A percentile compares a stretch with the other conserved stretches of the same genome.
These are phyloP conservation scores for Chalciporus pseudorubinellus DNA, from an alignment of 768 basidiomycete species.

Conservation along the genomic window DNA sequence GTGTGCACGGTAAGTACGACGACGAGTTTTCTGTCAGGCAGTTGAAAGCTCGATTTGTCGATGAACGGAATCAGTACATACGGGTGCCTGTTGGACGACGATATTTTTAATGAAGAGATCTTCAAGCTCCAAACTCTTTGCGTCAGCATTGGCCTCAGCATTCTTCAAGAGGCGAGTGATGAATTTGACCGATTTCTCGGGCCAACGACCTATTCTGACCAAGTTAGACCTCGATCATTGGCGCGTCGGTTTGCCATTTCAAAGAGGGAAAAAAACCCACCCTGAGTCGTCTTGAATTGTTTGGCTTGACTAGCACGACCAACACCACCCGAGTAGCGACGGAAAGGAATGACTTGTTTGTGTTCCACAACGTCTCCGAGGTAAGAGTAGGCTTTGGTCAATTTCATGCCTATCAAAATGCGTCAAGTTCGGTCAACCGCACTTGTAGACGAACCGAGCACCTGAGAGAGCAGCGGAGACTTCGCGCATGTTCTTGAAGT, in stretches of 20 bases:
- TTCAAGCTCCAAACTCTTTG: constrained; percentile 92
- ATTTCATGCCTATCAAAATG: constrained; percentile 66
- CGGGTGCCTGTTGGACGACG: constrained; percentile 97
- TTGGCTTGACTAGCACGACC: constrained; percentile 94
- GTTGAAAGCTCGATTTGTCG: constrained; percentile 3
- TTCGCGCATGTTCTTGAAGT: constrained; percentile 99
- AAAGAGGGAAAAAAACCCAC: constrained; percentile 50
- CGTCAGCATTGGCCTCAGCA: constrained; percentile 98
- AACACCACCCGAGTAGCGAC: constrained; percentile 92
- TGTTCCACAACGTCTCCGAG: constrained; percentile 93
- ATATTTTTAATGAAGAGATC: constrained; percentile 95
- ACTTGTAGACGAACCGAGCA: constrained; percentile 25
- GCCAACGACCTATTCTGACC: constrained; percentile 85
- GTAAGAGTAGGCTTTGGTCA: constrained; percentile 94
- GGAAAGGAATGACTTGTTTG: constrained; percentile 96
- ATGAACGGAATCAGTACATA: constrained; percentile 40
- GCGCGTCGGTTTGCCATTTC: not conserved
- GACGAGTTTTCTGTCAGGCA: constrained; percentile 81
- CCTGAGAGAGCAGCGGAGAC: constrained; percentile 93
- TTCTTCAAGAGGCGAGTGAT: constrained; percentile 95
- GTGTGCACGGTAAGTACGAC: constrained; percentile 97
- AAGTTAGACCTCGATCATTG: not conserved
- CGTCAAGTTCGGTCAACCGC: constrained; percentile 2
- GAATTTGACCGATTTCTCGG: constrained; percentile 97
- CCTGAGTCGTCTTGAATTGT: constrained; percentile 95